Evolutionary conservation across 306 rosid species (phyloP), one percentile per base, ranked within the genome.

Genomic region (Prunus mongolica): DNA sequence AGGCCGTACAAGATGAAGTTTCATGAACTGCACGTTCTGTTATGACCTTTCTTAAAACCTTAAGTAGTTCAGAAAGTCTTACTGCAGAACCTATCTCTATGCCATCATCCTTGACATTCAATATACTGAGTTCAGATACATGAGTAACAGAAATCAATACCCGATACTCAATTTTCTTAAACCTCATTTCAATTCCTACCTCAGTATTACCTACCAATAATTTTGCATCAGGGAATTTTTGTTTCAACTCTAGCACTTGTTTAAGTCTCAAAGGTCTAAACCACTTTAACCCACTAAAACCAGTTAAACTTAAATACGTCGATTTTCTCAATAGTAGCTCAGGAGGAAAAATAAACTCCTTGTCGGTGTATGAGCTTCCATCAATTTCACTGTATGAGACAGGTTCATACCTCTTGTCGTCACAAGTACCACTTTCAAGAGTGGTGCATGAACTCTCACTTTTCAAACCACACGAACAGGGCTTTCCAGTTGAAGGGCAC

Each of bases 111-210:
- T 80, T 89, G 68, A 86, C 91, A 77, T 71, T 74, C 83, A 88
- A 86, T 73, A 79, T 65, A 84, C 88, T 86, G 72, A 95, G 85
- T 82, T 92, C 98, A 65, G 93, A 87, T 58, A 92, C 92, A 81
- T 89, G 90, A 73, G 87, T 86, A 58, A 89, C 85, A 73, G 89
- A 91, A 74, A 95, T 81, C 79, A 95, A 79, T 77, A 86, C 92
- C 81, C 22, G 78, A 84, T 92, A 88, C 41, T 83, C 92, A 77
- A 89, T 83, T 82, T 88, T 82, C 80, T 95, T 95, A 70, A 92
- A 79, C 78, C 98, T 90, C 91, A 79, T 92, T 87, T 95, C 97
- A 74, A 95, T 95, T 82, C 98, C 98, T 60, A 95, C 98, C 90
- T 95, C 97, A 2, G 92, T 81, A 82, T 95, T 95, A 38, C 98